phyloP scores from a whole-genome alignment of 1,139 yeast genomes.

The Candida neerlandica region DNA sequence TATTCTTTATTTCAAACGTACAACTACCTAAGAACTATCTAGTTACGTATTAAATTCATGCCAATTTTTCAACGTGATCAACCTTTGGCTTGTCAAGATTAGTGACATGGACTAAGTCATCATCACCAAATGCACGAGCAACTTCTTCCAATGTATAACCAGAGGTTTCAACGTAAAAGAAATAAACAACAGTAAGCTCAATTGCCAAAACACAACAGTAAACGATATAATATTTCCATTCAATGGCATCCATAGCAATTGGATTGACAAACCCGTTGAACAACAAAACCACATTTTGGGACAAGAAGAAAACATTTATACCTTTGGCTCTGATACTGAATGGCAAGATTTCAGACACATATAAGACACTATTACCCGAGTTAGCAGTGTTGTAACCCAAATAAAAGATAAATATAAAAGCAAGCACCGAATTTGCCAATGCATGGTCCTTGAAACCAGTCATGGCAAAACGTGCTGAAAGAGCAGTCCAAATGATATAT shows the following conservation, averaged over 20 bases:
- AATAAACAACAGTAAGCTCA: conserved; percentile 39
- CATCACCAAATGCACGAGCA: conserved; percentile 49
- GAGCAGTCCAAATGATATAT: conserved; percentile 41
- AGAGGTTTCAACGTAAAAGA: conserved; percentile 52
- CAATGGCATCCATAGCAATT: conserved; percentile 59
- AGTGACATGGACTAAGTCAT: conserved; percentile 12
- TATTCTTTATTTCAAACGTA: background rate
- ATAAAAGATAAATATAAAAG: conserved; percentile 48
- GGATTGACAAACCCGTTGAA: conserved; percentile 54
- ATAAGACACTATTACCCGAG: conserved; percentile 43
- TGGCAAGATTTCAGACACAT: conserved; percentile 45
- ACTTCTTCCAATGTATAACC: conserved; percentile 59
- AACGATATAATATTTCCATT: conserved; percentile 64
- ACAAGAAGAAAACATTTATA: conserved; percentile 32
- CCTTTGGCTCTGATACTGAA: conserved; percentile 50
- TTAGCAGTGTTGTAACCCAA: conserved; percentile 40
- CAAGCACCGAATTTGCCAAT: conserved; percentile 47
- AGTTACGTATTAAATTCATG: background rate
- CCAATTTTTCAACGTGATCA: conserved; percentile 2
- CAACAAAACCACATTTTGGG: conserved; percentile 26
- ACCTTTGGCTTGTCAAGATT: conserved; percentile 3
- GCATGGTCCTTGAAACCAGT: conserved; percentile 34
- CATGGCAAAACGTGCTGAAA: conserved; percentile 41
- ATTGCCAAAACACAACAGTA: conserved; percentile 44
- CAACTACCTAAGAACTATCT: background rate